Base-by-base conservation (phyloP, 129 eudicot species). In the Saposhnikovia divaricata region DNA sequence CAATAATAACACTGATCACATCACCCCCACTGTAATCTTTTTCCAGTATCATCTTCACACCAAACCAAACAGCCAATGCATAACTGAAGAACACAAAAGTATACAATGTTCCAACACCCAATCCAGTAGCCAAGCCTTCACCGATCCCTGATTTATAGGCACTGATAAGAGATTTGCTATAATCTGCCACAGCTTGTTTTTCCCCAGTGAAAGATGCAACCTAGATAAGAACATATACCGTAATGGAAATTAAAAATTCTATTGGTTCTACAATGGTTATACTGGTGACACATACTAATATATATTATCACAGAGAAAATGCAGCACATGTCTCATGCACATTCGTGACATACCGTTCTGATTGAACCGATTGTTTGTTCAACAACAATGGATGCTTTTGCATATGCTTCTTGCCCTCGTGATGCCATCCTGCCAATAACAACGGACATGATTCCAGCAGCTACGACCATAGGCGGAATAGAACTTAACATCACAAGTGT, bases 201-300 rank as follows among this genome's bases (percentile, higher is more conserved):
- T 93, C 98, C 73, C 98, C 98, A 0, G 98, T 88, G 76, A 89
- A 93, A 43, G 98, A 93, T 76, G 97, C 98, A 70, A 93, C 98
- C 98, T 93, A 79, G 10, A 84, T 23, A 8, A 40, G 34, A 28
- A 38, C 19, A 51, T 57, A 53, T 53, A 45, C 42, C 10, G 38
- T 51, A 39, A 72, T 61, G 46, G 27, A 23, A 72, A 72, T 72
- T 16, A 73, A 15, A 2, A 45, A 6, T 0, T 75, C 9, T 7
- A 6, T 14, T 45, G 16, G 34, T 28, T 74, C 50, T 43, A 44
- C 31, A 43, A 21, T 44, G 21, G 9, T 9, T 39, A 21, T 19
- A 18, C 47, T 38, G 75, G 14, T 2, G 9, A 40, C 19, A 73
- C 37, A 73, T 28, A 3, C 5, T 39, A 19, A 2, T 37, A 9